A percentile compares a stretch with the other conserved stretches of the same genome.
Evolutionary conservation across 2,329 filamentous ascomycete species (phyloP).

Genomic region (Curvularia verruculosa): DNA sequence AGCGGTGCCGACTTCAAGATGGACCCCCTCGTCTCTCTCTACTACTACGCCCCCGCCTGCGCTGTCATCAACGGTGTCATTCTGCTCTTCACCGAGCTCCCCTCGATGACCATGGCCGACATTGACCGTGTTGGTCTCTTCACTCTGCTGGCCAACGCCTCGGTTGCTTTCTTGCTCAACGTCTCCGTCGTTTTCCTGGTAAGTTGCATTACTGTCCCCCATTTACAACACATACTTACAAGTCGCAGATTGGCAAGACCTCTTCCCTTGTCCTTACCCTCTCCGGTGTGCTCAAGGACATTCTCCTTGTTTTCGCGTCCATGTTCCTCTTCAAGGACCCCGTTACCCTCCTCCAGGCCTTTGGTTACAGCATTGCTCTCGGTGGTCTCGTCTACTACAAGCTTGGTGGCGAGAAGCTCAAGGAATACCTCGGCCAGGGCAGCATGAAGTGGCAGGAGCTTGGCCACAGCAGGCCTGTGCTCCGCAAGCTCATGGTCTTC

Average conservation of each 20-base stretch:
- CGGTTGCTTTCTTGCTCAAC: conserved; percentile 80
- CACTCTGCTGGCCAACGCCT: conserved; percentile 76
- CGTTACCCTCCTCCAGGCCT: conserved; percentile 76
- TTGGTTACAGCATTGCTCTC: conserved; percentile 82
- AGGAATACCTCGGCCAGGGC: conserved; percentile 75
- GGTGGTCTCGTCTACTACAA: conserved; percentile 85
- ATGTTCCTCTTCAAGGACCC: conserved; percentile 83
- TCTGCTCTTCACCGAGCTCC: conserved; percentile 75
- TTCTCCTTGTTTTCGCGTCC: conserved; percentile 78
- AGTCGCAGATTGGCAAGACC: conserved; percentile 77
- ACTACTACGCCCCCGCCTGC: conserved; percentile 88
- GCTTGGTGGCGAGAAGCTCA: conserved; percentile 81
- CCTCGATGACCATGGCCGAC: conserved; percentile 70
- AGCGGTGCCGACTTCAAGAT: conserved; percentile 88
- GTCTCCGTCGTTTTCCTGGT: conserved; percentile 86
- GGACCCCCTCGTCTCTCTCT: conserved; percentile 86
- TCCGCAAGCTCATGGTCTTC: conserved; percentile 79
- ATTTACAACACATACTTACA: conserved; percentile 19
- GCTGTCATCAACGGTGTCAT: conserved; percentile 79
- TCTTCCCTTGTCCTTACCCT: conserved; percentile 85
- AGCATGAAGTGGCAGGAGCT: conserved; percentile 86
- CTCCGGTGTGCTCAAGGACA: conserved; percentile 87
- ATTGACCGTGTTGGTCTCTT: conserved; percentile 75
- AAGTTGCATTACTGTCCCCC: conserved; percentile 50
- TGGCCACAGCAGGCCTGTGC: conserved; percentile 74